Evolutionary conservation across 371 early-diverging fungal species (phyloP), one percentile per base, ranked within the genome.

Genomic region (Cladochytrium tenue): DNA sequence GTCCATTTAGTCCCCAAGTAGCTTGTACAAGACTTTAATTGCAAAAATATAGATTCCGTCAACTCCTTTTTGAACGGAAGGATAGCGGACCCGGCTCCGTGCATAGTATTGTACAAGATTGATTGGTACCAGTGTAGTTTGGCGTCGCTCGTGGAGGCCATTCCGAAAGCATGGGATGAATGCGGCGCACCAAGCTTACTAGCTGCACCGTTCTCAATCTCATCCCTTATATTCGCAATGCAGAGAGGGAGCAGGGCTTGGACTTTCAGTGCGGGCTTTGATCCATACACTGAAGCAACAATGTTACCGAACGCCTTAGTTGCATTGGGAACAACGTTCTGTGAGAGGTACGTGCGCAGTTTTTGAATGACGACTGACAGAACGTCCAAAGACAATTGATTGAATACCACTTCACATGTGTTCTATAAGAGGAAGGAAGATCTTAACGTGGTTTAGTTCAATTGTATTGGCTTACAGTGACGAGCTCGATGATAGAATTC

Each of bases 51-150:
- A 0, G 88, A 68, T 4, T 77, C 74, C 0, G 82, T 34, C 7
- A 93, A 58, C 7, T 88, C 84, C 20, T 71, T 53, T 62, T 78
- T 76, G 67, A 89, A 81, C 17, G 72, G 62, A 4, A 90, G 71
- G 2, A 89, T 53, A 5, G 84, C 87, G 0, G 69, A 55, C 34
- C 90, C 92, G 20, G 82, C 53, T n/a, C 72, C 69, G 23, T 67
- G 63, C 1, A 89, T 58, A 3, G 89, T 76, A 5, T 80, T 80
- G 59, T 79, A 80, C 26, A 92, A 63, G 43, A 91, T 85, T 17
- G 76, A 77, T 67, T 93, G 93, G 60, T 89, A 87, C 88, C 92
- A 93, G 65, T 92, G 92, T 53, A 93, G 73, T 0, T 88, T 84
- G 0, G 87, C 73, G 66, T 92, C 93, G 0, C 87, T 84, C 70